Evolutionary conservation across 2,329 filamentous ascomycete genomes (phyloP).

Genomic region (Leptographium wingfieldii): DNA sequence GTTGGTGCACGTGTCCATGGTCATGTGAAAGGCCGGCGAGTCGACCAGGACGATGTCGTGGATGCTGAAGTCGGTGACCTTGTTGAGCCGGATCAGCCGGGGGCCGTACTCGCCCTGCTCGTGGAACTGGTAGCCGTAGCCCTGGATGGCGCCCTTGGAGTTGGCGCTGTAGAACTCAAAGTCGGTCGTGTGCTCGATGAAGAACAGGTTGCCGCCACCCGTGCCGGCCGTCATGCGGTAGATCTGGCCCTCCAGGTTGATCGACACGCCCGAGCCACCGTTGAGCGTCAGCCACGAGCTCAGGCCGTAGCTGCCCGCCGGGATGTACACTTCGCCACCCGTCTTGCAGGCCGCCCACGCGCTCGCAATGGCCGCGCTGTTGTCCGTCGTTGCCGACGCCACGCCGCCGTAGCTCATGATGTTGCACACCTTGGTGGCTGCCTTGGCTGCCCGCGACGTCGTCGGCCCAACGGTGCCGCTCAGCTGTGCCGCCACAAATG

Average conservation of each 20-base stretch:
- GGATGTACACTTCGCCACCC: conserved; percentile 24
- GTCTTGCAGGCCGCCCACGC: conserved; percentile 37
- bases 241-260: conserved; percentile 12
- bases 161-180: conserved; percentile 32
- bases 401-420: conserved; percentile 38
- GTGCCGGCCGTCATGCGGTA: conserved; percentile 9
- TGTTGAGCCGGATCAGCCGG: conserved; percentile 30
- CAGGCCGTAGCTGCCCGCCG: conserved; percentile 12
- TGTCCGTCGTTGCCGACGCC: conserved; percentile 36
- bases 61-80: conserved; percentile 31
- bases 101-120: conserved; percentile 22
- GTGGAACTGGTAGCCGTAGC: conserved; percentile 34
- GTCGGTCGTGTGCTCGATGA: conserved; percentile 21
- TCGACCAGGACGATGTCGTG: conserved; percentile 37
- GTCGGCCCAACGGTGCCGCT: conserved; percentile 30
- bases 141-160: conserved; percentile 36
- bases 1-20: conserved; percentile 24
- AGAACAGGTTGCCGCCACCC: conserved; percentile 15
- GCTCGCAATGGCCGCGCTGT: conserved; percentile 32
- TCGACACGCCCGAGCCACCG: conserved; percentile 8
- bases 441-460: conserved; percentile 27
- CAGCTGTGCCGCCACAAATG: conserved; percentile 20
- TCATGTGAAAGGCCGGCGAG: conserved; percentile 15
- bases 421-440: conserved; percentile 32
- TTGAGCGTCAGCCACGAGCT: conserved; percentile 11